These are phyloP conservation scores for Tolypocladium ophioglossoides DNA, from an alignment of 2,329 filamentous ascomycete species.

Conservation along the genomic window DNA sequence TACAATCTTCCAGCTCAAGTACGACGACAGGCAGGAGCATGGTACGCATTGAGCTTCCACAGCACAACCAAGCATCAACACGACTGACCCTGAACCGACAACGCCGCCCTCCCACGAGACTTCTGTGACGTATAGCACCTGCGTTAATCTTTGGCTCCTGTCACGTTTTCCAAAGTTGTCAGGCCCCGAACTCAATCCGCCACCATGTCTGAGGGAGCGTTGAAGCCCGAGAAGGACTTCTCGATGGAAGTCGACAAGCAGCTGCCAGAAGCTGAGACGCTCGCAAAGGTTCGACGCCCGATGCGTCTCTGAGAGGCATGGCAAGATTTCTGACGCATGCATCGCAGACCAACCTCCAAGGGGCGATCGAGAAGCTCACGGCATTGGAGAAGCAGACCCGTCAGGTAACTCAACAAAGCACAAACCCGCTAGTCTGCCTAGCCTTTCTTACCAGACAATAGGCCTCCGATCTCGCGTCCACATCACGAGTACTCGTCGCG, in stretches of 20 bases:
- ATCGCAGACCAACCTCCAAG: conserved; percentile 62
- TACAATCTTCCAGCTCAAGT: neutral
- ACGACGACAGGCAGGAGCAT: neutral
- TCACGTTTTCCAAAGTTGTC: neutral
- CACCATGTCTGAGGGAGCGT: conserved; percentile 67
- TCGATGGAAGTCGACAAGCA: conserved; percentile 89
- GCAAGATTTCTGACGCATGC: conserved; percentile 5
- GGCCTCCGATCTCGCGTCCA: conserved; percentile 93
- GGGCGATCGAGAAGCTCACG: conserved; percentile 87
- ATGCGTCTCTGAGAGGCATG: neutral
- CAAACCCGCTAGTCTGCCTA: conserved; percentile 7
- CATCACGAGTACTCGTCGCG: conserved; percentile 74
- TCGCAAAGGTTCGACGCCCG: conserved; percentile 63
- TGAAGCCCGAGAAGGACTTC: conserved; percentile 99
- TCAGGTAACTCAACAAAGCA: conserved; percentile 50
- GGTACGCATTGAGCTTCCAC: conserved; percentile 1
- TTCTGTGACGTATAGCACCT: neutral
- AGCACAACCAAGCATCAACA: neutral
- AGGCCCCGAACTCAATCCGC: conserved; percentile 2
- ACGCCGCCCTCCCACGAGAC: neutral
- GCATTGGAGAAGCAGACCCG: conserved; percentile 91
- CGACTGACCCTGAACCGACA: neutral
- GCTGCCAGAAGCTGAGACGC: conserved; percentile 80
- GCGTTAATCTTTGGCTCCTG: neutral
- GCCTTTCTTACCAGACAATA: conserved; percentile 24